These are phyloP conservation scores for Hemisphaericaspora xylanilytica DNA, from an alignment of 1,139 yeast genomes.

Conservation along the genomic window DNA sequence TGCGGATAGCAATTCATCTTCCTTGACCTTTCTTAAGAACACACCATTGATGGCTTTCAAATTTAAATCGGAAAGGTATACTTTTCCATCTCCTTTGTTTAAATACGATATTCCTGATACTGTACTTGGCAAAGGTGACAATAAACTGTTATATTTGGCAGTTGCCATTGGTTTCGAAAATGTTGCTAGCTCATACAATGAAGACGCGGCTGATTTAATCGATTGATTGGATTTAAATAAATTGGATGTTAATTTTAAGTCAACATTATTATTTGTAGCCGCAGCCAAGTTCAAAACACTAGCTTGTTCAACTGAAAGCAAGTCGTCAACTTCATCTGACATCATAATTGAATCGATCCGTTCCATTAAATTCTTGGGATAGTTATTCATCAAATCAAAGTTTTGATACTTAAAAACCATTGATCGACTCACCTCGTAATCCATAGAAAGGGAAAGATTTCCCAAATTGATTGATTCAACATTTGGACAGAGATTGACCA, in stretches of 20 bases:
- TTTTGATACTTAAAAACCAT: conserved; percentile 36
- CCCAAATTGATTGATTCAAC: conserved; percentile 49
- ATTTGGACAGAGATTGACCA: conserved; percentile 59
- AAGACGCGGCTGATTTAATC: conserved; percentile 27
- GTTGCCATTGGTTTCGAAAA: conserved; percentile 25
- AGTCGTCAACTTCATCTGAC: conserved; percentile 9
- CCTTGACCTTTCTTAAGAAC: conserved; percentile 33
- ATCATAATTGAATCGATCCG: conserved; percentile 25
- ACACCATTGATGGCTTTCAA: conserved; percentile 37
- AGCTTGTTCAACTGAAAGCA: conserved; percentile 2
- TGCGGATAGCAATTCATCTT: conserved; percentile 35
- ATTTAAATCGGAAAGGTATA: conserved; percentile 42
- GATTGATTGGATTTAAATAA: conserved; percentile 13
- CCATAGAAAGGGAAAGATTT: conserved; percentile 55
- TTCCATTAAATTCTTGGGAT: conserved; percentile 29
- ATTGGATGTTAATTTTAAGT: conserved; percentile 5
- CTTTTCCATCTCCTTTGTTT: conserved; percentile 37
- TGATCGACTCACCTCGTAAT: conserved; percentile 47
- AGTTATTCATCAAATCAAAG: conserved; percentile 41
- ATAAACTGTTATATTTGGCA: conserved; percentile 33
- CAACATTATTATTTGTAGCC: conserved; percentile 5
- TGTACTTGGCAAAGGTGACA: conserved; percentile 36
- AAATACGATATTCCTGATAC: conserved; percentile 27
- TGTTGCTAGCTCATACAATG: conserved; percentile 30
- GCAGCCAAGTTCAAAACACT: conserved; percentile 6